Evolutionary conservation across 1,139 yeast species (phyloP), one percentile per base, ranked within the genome.

Genomic region (Hansenula lynferdii): DNA sequence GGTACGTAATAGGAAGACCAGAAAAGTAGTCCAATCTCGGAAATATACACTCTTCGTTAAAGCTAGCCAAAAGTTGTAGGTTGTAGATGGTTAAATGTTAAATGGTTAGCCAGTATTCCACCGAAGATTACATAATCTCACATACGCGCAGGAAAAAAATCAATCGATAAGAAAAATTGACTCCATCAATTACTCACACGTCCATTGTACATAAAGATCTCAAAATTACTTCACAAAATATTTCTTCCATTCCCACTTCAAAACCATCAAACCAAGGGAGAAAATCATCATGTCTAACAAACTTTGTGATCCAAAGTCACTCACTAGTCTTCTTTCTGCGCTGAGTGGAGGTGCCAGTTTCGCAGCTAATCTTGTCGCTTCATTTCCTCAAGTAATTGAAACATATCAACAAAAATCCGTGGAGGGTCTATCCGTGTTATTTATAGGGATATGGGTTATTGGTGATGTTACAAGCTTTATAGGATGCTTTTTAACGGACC

Each of bases 381-480:
- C 86, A 57, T 62, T 86, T 20, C 97, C 97, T 0, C 98, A 90
- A 57, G 80, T 87, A 16, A 62, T 79, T 42, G 77, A 81, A 53
- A 90, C 90, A 53, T 85, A 84, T 59, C 67, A 67, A 25, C 77
- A 72, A 56, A 81, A 85, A 54, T 82, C 95, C 1, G 95, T 94
- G 1, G 95, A 82, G 28, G 97, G 97, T 1, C 69, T 92, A 23
- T 84, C 96, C 8, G 75, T 84, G n/a, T 70, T 72, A 9, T 87
- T 90, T 51, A 68, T 92, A 6, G 46, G 75, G 16, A 76, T 84
- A 40, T 89, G 97, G 96, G 73, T 86, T 44, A 56, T 77, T 45
- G 98, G 97, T 5, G 98, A 92, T 57, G 69, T 84, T 20, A 69
- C 92, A 11, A 85, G 92, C 44, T 71, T 90, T 40, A 57, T 81